Conservation (phyloP, 192 early-diverging fungal genomes). For the Backusella tarrabulga region DNA sequence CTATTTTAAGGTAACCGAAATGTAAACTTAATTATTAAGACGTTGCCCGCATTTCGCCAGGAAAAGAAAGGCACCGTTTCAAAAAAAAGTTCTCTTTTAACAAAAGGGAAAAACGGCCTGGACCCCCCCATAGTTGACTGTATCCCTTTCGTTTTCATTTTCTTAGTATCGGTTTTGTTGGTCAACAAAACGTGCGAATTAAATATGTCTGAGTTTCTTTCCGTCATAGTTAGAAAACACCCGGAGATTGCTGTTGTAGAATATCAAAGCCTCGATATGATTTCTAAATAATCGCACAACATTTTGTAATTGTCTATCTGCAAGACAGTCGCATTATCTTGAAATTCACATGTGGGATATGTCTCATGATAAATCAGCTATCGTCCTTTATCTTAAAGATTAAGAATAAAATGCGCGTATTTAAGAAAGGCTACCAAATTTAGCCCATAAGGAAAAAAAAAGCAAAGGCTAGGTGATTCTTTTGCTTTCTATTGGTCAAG, state of each 20-base stretch:
- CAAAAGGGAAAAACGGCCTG: not conserved
- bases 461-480: not conserved
- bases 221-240: not conserved
- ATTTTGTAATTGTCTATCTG: not conserved
- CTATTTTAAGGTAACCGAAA: not conserved
- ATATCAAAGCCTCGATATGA: not conserved
- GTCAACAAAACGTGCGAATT: not conserved
- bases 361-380: not conserved
- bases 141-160: not conserved
- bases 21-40: slow-evolving; percentile 4
- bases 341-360: not conserved
- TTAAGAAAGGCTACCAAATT: not conserved
- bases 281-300: not conserved
- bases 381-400: not conserved
- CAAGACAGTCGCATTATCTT: not conserved
- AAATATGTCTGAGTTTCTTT: not conserved
- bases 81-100: not conserved
- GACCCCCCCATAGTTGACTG: not conserved
- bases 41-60: not conserved
- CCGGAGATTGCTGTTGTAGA: not conserved
- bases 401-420: not conserved
- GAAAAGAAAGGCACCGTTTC: not conserved
- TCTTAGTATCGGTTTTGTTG: not conserved
- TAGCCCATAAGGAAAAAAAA: not conserved
- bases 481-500: not conserved